These are phyloP conservation scores for Canna indica DNA, from an alignment of 176 grass and related monocot species.

Conservation along the genomic window DNA sequence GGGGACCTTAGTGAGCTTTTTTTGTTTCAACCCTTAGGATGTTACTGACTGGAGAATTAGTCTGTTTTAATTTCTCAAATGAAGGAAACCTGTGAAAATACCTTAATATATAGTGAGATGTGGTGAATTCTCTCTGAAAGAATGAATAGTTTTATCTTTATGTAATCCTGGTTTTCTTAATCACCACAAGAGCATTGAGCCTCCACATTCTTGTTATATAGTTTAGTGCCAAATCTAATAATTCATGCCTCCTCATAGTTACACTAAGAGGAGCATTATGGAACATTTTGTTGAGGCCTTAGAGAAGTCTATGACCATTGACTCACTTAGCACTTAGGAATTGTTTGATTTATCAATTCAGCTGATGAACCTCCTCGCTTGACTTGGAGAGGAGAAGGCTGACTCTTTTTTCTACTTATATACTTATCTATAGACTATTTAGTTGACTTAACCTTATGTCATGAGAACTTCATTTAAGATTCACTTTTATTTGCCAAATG, in stretches of 20 bases:
- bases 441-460: not conserved
- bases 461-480: not conserved
- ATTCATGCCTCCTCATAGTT: not conserved
- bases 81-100: not conserved
- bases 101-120: not conserved
- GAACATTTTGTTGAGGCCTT: not conserved
- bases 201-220: not conserved
- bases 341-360: not conserved
- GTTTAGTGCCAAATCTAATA: not conserved
- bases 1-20: not conserved
- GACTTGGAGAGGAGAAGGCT: not conserved
- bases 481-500: not conserved
- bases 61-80: not conserved
- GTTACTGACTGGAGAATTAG: not conserved
- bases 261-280: not conserved
- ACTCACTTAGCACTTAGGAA: not conserved
- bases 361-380: not conserved
- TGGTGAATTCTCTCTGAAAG: not conserved
- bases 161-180: not conserved
- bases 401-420: not conserved
- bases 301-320: not conserved
- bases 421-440: not conserved
- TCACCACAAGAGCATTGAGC: not conserved
- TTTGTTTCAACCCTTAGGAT: not conserved
- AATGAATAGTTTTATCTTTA: not conserved